phyloP scores from a whole-genome alignment of 1,139 yeast genomes.

The Saccharomycopsis hybrid region DNA sequence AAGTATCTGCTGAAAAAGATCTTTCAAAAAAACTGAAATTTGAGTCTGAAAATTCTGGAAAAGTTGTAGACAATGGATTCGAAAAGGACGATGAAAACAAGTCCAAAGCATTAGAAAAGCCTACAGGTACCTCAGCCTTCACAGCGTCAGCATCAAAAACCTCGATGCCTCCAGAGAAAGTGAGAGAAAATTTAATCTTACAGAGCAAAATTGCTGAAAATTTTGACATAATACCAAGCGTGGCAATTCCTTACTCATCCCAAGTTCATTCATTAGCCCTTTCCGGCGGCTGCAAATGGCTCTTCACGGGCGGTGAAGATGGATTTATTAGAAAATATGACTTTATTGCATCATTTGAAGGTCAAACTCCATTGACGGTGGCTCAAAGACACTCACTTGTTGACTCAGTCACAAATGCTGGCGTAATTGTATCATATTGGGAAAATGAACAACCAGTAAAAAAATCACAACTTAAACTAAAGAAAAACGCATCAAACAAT shows the following conservation, averaged over 20 bases:
- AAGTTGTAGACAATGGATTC: too few relatives aligned
- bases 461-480: slow-evolving; percentile 37
- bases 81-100: too few relatives aligned
- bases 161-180: slow-evolving; percentile 25
- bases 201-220: slow-evolving; percentile 33
- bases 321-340: slow-evolving; percentile 90
- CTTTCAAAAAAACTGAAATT: too few relatives aligned
- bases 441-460: slow-evolving; percentile 84
- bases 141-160: too few relatives aligned
- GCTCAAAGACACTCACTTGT: slow-evolving; percentile 87
- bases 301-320: slow-evolving; percentile 94
- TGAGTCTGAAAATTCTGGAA: too few relatives aligned
- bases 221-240: slow-evolving; percentile 59
- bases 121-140: too few relatives aligned
- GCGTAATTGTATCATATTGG: slow-evolving; percentile 83
- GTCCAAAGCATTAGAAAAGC: too few relatives aligned
- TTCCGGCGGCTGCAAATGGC: slow-evolving; percentile 78
- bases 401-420: slow-evolving; percentile 80
- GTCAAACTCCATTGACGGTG: slow-evolving; percentile 83
- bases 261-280: slow-evolving; percentile 73
- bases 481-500: slow-evolving; percentile 38
- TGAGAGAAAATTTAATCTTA: slow-evolving; percentile 35
- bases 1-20: too few relatives aligned
- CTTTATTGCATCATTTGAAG: slow-evolving; percentile 77
- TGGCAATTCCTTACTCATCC: slow-evolving; percentile 65